phyloP scores from a whole-genome alignment of 371 early-diverging fungal species.

The Syncephalastrum contaminatum region DNA sequence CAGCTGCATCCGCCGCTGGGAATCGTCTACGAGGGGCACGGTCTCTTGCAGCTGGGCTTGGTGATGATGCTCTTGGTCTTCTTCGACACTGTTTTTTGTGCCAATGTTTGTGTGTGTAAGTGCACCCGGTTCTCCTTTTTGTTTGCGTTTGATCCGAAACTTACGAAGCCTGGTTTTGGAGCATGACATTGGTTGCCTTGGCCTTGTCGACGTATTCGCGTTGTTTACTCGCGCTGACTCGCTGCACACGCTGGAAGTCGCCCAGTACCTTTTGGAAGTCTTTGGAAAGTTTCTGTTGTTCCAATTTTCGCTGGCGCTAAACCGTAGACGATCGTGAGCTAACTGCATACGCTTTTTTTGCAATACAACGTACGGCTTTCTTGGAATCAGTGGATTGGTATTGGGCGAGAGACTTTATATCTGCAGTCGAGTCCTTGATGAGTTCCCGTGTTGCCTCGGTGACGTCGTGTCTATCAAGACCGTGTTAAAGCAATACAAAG shows the following conservation, averaged over 20 bases:
- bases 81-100: constrained; percentile 22
- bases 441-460: constrained; percentile 83
- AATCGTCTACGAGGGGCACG: constrained; percentile 61
- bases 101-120: not conserved
- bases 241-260: constrained; percentile 85
- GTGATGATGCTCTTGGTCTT: constrained; percentile 50
- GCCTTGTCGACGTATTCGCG: constrained; percentile 81
- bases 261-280: constrained; percentile 90
- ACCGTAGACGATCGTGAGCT: constrained; percentile 1
- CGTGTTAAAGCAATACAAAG: not conserved
- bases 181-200: constrained; percentile 46
- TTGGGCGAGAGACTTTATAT: constrained; percentile 70
- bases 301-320: constrained; percentile 73
- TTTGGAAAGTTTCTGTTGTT: constrained; percentile 82
- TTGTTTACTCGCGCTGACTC: constrained; percentile 82
- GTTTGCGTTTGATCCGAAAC: constrained; percentile 4
- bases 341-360: not conserved
- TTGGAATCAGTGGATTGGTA: constrained; percentile 27
- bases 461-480: constrained; percentile 64
- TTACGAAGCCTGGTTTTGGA: constrained; percentile 40
- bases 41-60: constrained; percentile 36
- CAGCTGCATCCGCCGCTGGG: constrained; percentile 67
- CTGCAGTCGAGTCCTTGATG: constrained; percentile 73
- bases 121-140: not conserved
- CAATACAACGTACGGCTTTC: constrained; percentile 25